Conservation (phyloP, 306 rosid genomes). For the Lathyrus aphaca region DNA sequence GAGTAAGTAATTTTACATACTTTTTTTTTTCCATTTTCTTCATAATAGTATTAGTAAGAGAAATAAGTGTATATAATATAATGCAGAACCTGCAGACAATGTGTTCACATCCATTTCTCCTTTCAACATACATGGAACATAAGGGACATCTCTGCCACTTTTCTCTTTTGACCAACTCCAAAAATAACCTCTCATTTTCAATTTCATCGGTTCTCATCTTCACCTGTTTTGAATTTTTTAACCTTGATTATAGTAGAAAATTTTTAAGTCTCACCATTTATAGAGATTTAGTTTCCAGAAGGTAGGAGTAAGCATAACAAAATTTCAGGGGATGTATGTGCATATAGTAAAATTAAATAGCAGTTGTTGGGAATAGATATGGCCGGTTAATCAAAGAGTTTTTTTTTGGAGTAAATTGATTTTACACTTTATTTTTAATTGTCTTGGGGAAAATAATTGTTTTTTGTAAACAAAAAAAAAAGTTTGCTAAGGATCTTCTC, state of each 20-base stretch:
- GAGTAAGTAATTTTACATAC: background rate
- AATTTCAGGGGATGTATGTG: background rate
- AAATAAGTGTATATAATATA: background rate
- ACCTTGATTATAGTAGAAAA: background rate
- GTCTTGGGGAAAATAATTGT: too few relatives aligned
- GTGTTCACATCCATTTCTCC: background rate
- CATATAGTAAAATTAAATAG: background rate
- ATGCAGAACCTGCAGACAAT: slow-evolving; percentile 8
- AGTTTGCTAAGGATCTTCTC: too few relatives aligned
- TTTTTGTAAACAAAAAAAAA: too few relatives aligned
- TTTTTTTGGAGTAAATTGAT: too few relatives aligned
- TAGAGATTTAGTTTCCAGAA: background rate
- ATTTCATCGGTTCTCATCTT: background rate
- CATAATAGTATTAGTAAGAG: background rate
- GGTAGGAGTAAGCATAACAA: background rate
- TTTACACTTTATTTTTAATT: too few relatives aligned
- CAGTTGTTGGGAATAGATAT: background rate
- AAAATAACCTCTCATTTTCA: background rate
- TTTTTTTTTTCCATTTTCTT: background rate
- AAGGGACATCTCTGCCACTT: slow-evolving; percentile 20
- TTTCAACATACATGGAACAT: slow-evolving; percentile 13
- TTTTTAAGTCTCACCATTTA: background rate
- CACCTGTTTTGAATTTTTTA: background rate
- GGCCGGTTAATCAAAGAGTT: too few relatives aligned
- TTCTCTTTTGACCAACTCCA: background rate